These are phyloP conservation scores for Phylloporus rhodoxanthus DNA, from an alignment of 768 basidiomycete species.

Conservation along the genomic window DNA sequence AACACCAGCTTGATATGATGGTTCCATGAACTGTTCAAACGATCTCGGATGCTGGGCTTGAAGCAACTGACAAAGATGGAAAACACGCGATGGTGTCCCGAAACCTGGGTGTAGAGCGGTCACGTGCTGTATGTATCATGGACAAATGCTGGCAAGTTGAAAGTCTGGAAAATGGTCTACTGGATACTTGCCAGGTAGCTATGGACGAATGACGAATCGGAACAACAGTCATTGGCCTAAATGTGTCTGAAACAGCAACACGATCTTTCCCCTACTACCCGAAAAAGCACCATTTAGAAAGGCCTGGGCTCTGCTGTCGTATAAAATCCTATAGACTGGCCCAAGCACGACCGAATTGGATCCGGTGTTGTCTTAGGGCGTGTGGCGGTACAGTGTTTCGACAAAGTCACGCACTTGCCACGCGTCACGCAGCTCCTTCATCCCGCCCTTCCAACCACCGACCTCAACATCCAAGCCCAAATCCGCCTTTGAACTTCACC, in stretches of 20 bases:
- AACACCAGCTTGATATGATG: conserved; percentile 22
- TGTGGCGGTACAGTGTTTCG: conserved; percentile 25
- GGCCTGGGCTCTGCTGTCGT: background rate
- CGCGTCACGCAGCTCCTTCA: conserved; percentile 34
- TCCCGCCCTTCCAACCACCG: conserved; percentile 32
- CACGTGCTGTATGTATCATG: conserved; percentile 12
- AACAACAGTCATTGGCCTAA: background rate
- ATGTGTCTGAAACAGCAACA: background rate
- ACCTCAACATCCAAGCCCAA: conserved; percentile 26
- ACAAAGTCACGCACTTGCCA: conserved; percentile 27
- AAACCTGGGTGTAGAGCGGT: background rate
- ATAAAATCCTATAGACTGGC: background rate
- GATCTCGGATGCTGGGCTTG: background rate
- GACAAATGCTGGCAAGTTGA: background rate
- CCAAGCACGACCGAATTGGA: conserved; percentile 2
- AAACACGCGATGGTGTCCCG: conserved; percentile 6
- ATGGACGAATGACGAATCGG: background rate
- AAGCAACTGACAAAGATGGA: background rate
- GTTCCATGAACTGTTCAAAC: conserved; percentile 18
- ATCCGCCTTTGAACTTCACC: conserved; percentile 25
- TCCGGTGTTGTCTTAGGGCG: background rate
- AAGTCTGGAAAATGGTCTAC: background rate
- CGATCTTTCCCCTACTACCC: background rate
- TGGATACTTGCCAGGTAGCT: too few relatives aligned
- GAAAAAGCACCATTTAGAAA: background rate